phyloP scores from a whole-genome alignment of 139 green algal species.

The Tetraselmis striata region DNA sequence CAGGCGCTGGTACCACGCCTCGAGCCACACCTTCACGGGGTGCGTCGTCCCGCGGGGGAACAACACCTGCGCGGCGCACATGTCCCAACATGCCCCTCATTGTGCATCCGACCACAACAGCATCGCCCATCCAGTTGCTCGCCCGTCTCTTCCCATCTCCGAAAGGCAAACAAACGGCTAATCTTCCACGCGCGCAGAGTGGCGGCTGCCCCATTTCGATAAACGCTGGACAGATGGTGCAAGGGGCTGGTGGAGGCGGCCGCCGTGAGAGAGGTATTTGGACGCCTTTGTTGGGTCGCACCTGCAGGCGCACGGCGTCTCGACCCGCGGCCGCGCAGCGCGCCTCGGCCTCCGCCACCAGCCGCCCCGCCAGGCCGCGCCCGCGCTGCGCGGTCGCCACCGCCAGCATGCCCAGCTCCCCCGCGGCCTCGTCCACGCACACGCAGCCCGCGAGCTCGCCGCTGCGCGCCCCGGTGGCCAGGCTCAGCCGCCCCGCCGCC shows the following conservation, averaged over 20 bases:
- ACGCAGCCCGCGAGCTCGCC: neutral
- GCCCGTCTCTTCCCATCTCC: too few species aligned
- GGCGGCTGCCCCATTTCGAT: too few species aligned
- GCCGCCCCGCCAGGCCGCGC: neutral
- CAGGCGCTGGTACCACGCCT: neutral
- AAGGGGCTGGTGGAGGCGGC: neutral
- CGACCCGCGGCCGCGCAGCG: neutral
- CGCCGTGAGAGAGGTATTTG: too few species aligned
- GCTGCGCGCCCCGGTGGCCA: neutral
- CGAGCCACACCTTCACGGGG: neutral
- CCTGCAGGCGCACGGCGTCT: too few species aligned
- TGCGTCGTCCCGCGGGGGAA: too few species aligned
- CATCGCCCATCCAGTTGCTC: too few species aligned
- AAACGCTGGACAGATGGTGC: neutral
- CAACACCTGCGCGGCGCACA: too few species aligned
- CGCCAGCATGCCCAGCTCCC: neutral
- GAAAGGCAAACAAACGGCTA: too few species aligned
- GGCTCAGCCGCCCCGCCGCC: neutral
- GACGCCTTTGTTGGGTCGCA: too few species aligned
- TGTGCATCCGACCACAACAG: too few species aligned
- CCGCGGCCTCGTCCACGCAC: neutral
- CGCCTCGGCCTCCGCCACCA: neutral
- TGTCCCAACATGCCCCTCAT: too few species aligned
- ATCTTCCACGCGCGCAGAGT: too few species aligned
- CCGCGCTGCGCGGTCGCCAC: neutral